These are phyloP conservation scores for Didymella glomerata DNA, from an alignment of 2,329 filamentous ascomycete genomes.

Conservation along the genomic window DNA sequence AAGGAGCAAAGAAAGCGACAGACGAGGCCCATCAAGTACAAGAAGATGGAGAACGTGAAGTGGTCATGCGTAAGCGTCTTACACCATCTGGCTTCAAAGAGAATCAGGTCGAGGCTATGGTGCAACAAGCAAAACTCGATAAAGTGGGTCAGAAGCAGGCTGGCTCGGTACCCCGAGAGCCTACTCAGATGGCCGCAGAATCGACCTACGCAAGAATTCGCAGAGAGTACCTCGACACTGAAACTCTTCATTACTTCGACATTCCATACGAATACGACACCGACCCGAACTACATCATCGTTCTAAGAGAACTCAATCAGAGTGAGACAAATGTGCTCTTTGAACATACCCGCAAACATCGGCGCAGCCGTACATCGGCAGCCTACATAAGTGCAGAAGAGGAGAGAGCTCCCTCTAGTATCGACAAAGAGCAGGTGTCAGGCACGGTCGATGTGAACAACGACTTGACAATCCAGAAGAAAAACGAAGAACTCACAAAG, in stretches of 20 bases:
- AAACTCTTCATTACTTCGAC: slow-evolving; percentile 2
- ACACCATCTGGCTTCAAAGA: not conserved
- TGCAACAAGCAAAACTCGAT: not conserved
- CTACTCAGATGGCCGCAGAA: not conserved
- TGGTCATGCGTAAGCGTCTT: not conserved
- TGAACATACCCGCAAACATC: slow-evolving; percentile 1
- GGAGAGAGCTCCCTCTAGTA: too few relatives aligned
- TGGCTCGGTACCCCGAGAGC: not conserved
- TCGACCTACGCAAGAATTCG: not conserved
- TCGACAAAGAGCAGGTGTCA: too few relatives aligned
- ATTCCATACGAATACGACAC: not conserved
- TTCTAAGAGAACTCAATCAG: not conserved
- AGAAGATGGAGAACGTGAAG: too few relatives aligned
- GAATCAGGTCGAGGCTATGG: not conserved
- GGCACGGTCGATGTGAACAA: too few relatives aligned
- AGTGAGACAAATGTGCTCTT: not conserved
- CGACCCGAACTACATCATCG: slow-evolving; percentile 1
- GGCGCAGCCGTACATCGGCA: too few relatives aligned
- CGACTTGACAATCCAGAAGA: too few relatives aligned
- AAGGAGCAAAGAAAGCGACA: too few relatives aligned
- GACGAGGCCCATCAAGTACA: too few relatives aligned
- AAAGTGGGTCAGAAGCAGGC: not conserved
- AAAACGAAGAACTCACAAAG: too few relatives aligned
- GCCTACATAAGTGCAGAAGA: too few relatives aligned
- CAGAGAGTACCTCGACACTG: not conserved